A percentile compares a stretch with the other conserved stretches of the same genome.
Evolutionary conservation across 129 eudicot species (phyloP).

Genomic region (Saposhnikovia divaricata): DNA sequence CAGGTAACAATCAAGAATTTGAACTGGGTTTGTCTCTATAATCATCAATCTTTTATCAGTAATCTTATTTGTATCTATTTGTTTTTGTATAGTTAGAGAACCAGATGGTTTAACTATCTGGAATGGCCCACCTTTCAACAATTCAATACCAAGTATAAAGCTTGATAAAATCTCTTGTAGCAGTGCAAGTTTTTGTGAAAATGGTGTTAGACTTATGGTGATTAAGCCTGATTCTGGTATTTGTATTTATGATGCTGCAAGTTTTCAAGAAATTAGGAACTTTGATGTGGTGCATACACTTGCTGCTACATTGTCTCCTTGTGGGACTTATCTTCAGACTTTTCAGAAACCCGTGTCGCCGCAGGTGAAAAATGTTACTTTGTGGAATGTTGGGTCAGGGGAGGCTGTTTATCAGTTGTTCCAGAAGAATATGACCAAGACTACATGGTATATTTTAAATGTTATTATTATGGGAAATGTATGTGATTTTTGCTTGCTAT

Average conservation of each 20-base stretch:
- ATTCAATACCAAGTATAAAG: conserved; percentile 54
- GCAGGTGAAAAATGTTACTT: conserved; percentile 63
- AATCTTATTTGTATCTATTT: neutral
- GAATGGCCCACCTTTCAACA: conserved; percentile 82
- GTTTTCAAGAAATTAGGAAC: conserved; percentile 42
- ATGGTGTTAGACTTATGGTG: conserved; percentile 83
- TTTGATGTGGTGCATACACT: conserved; percentile 50
- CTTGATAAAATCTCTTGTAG: conserved; percentile 53
- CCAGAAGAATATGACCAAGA: conserved; percentile 82
- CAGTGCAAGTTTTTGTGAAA: conserved; percentile 68
- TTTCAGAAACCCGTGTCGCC: conserved; percentile 66
- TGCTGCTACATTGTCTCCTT: conserved; percentile 71
- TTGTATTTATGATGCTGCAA: conserved; percentile 60
- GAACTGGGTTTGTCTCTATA: neutral
- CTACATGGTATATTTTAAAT: conserved; percentile 47
- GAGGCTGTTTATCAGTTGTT: conserved; percentile 48
- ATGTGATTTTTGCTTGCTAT: neutral
- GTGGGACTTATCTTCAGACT: conserved; percentile 84
- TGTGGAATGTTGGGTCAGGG: conserved; percentile 69
- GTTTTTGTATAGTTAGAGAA: conserved; percentile 44
- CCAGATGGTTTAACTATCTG: conserved; percentile 60
- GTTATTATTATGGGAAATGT: neutral
- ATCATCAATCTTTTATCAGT: neutral
- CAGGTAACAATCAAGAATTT: conserved; percentile 23
- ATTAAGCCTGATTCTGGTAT: conserved; percentile 49